Evolutionary conservation across 2,329 filamentous ascomycete species (phyloP), one percentile per base, ranked within the genome.

Genomic region (Coniella lustricola): DNA sequence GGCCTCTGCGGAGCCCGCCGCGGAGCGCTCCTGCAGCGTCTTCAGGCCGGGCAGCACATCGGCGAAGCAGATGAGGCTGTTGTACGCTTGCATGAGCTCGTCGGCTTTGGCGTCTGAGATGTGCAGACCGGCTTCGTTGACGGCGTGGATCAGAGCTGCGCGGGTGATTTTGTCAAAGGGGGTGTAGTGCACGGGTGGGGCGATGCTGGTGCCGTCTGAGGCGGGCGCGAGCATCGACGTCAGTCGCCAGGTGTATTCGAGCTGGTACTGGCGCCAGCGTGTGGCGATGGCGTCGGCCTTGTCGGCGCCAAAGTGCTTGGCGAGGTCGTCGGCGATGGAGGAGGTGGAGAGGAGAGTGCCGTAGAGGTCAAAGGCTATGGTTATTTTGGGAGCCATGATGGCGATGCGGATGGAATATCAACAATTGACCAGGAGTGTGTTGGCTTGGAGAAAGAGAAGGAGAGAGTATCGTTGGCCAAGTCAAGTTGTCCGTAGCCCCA

Each of bases 201-300:
- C 21, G 25, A 5, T 29, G 25, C 25, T 29, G 25, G 5, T 29
- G 25, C 25, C 10, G 25, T 29, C 25, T 5, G 25, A 29, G 29
- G 85, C 75, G 18, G 13, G 36, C 4, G 1, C 36, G 18, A 14
- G 13, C 85, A 90, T 90, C 70, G 79, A 83, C 59, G 82, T 89
- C 55, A 84, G 66, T 44, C 85, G 72, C 83, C 83, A 90, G 34
- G 85, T 87, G 57, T 89, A 90, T 64, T 89, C 85, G 8, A 90
- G 69, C 63, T 90, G 85, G 59, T 84, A 84, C 25, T 75, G 74
- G 48, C 85, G 72, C 77, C 85, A 88, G 58, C 77, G 64, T 14
- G 72, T 62, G 4, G 84, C 78, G 29, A 89, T 71, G 1, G 64
- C 63, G 20, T 70, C 64, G 3, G 81, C 79, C 55, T 75, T 76